A percentile compares a stretch with the other conserved stretches of the same genome.
phyloP scores from a whole-genome alignment of 2,329 filamentous ascomycete species.

The Albifimbria verrucaria region DNA sequence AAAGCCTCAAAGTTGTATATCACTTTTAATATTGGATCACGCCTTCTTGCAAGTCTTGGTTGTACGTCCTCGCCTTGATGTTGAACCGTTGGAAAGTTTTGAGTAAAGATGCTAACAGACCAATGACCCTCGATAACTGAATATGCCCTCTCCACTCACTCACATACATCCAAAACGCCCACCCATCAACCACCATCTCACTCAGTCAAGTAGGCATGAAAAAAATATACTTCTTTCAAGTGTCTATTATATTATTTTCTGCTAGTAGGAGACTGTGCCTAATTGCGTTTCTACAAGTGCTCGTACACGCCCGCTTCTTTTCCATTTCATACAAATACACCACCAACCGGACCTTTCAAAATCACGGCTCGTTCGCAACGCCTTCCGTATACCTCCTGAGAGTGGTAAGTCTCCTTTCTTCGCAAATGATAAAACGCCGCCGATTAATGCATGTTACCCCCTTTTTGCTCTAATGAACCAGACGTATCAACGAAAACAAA shows the following conservation, averaged over 20 bases:
- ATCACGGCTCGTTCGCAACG: background rate
- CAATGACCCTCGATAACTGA: constrained; percentile 30
- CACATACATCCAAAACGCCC: no score
- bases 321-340: background rate
- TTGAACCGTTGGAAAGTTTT: no score
- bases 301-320: background rate
- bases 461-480: background rate
- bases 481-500: background rate
- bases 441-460: background rate
- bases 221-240: no score
- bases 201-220: background rate
- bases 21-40: no score
- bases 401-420: background rate
- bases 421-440: no score
- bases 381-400: background rate
- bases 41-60: background rate
- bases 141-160: constrained; percentile 11
- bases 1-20: no score
- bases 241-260: constrained; percentile 14
- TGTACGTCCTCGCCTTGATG: no score
- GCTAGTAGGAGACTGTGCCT: constrained; percentile 12
- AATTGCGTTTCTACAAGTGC: background rate
- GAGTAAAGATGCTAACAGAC: no score
- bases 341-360: no score
- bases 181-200: background rate